These are phyloP conservation scores for Silene noctiflora DNA, from an alignment of 179 eudicot species.

Conservation along the genomic window DNA sequence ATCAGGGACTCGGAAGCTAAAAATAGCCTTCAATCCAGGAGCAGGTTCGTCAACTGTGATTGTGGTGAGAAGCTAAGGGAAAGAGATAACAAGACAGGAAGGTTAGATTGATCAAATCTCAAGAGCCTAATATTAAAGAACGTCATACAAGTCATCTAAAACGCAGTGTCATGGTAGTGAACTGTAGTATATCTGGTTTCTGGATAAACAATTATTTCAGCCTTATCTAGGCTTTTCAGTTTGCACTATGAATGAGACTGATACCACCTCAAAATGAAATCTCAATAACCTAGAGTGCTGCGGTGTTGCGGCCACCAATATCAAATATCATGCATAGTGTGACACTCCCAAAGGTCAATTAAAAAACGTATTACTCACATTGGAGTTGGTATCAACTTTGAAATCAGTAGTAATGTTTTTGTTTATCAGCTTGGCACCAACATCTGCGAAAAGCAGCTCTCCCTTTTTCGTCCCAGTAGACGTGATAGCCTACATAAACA, in stretches of 20 bases:
- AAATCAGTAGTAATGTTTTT: constrained; percentile 83
- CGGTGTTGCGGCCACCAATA: too few species aligned
- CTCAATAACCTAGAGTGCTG: too few species aligned
- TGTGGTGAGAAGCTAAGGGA: constrained; percentile 60
- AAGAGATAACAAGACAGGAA: neutral
- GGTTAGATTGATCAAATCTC: neutral
- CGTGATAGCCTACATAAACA: constrained; percentile 63
- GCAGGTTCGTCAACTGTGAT: constrained; percentile 84
- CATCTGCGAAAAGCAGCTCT: constrained; percentile 72
- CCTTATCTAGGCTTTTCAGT: too few species aligned
- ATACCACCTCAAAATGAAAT: too few species aligned
- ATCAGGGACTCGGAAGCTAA: constrained; percentile 79
- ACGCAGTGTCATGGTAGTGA: too few species aligned
- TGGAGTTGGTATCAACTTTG: constrained; percentile 87
- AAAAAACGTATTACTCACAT: constrained; percentile 42
- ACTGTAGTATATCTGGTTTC: too few species aligned
- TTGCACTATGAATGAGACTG: too few species aligned
- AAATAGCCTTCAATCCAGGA: constrained; percentile 84
- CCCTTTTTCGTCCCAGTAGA: constrained; percentile 78
- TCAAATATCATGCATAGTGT: too few species aligned
- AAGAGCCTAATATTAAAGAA: neutral
- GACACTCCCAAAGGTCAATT: too few species aligned
- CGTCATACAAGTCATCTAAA: too few species aligned
- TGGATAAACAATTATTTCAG: too few species aligned
- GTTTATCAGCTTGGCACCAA: constrained; percentile 66